phyloP scores from a whole-genome alignment of 306 rosid genomes.

The Trifolium dubium region DNA sequence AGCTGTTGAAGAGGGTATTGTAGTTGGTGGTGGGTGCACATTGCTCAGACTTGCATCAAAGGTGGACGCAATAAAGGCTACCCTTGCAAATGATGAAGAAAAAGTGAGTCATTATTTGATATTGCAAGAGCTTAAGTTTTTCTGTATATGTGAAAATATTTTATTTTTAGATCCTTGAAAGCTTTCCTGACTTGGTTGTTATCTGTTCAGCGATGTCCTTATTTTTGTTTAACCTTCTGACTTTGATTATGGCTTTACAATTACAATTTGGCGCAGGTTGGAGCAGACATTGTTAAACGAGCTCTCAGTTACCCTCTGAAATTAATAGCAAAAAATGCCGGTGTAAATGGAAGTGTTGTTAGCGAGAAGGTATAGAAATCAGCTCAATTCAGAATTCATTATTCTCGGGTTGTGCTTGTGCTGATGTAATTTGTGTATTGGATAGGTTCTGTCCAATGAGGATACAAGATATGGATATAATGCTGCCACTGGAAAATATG shows the following conservation, averaged over 20 bases:
- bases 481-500: constrained; percentile 93
- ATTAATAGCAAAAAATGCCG: constrained; percentile 95
- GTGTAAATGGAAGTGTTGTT: constrained; percentile 97
- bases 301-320: constrained; percentile 91
- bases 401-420: neutral
- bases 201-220: neutral
- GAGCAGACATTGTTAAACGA: constrained; percentile 95
- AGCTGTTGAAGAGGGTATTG: constrained; percentile 99
- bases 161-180: constrained; percentile 5
- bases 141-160: neutral
- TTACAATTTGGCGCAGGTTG: constrained; percentile 62
- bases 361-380: constrained; percentile 81
- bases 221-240: neutral
- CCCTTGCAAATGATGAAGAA: constrained; percentile 17
- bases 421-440: neutral
- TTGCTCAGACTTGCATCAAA: constrained; percentile 28
- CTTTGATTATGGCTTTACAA: neutral
- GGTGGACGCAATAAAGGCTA: constrained; percentile 18
- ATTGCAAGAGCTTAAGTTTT: neutral
- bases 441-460: constrained; percentile 45
- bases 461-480: constrained; percentile 76
- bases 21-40: constrained; percentile 39
- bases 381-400: neutral
- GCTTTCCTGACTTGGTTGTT: neutral
- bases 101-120: constrained; percentile 58